Evolutionary conservation across 306 rosid species (phyloP), one percentile per base, ranked within the genome.

Genomic region (Geum urbanum): DNA sequence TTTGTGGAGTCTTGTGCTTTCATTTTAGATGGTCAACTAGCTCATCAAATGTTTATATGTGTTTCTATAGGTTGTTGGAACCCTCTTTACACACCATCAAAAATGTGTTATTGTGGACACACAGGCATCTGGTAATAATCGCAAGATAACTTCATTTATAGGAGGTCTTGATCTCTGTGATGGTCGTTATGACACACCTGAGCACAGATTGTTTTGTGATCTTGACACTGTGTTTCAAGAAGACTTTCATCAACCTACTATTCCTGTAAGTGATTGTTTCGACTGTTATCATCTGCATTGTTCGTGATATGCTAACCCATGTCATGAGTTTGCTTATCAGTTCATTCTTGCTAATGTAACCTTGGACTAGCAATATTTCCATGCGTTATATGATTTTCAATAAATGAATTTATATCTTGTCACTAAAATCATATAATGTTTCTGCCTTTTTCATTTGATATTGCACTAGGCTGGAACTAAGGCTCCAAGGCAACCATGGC

Each of bases 401-500:
- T 18, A 63, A 63, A 10, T 44, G 68, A 20, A 20, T 1, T 2
- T 43, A 16, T 32, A 32, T 32, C 37, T 2, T 1, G 37, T 32
- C 37, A 32, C 37, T 32, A 32, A 32, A 32, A 32, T 32, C 37
- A 32, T 32, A 32, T 32, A 32, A 32, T 32, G 37, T 32, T 32
- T 32, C 37, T 32, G 16, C 44, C 58, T 41, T 20, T 52, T 22
- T 1, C 24, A 45, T 43, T 22, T 74, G 53, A 79, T 53, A 67
- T 66, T 76, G 50, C 57, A 57, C 64, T 77, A 94, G 99, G 72
- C 89, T 83, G 96, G 92, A 77, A 74, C 80, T 52, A 89, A 74
- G 81, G 87, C 77, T 77, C 99, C 99, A 53, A 80, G 99, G 83
- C 79, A 95, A 83, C 99, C 99, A 35, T 95, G 99, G 99, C 99